These are phyloP conservation scores for Choricystis sp. DNA, from an alignment of 139 green algal genomes.

Conservation along the genomic window DNA sequence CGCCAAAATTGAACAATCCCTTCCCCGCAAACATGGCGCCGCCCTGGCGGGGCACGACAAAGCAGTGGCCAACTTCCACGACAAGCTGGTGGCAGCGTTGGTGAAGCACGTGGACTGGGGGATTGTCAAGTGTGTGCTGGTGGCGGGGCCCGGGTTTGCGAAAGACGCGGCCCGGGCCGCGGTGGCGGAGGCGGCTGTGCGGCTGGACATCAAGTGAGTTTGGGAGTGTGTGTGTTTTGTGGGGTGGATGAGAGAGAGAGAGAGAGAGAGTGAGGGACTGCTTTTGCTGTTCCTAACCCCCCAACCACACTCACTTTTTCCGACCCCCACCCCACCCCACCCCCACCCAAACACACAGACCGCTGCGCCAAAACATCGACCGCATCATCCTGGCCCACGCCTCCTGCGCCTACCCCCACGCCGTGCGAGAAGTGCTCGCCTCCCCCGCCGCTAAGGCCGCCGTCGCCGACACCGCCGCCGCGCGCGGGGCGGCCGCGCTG, in stretches of 20 bases:
- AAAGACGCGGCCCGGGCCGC: constrained; percentile 78
- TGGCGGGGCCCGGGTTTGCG: constrained; percentile 86
- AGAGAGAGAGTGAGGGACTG: no score
- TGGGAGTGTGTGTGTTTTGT: background rate
- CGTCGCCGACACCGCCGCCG: constrained; percentile 76
- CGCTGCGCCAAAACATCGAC: background rate
- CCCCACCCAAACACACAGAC: background rate
- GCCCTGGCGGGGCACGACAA: constrained; percentile 79
- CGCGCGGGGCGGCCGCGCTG: constrained; percentile 44
- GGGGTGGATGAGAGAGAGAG: no score
- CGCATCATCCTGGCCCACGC: constrained; percentile 31
- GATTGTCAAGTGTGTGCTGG: constrained; percentile 79
- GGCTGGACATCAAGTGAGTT: constrained; percentile 32
- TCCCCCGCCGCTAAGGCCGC: constrained; percentile 23
- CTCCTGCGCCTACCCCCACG: constrained; percentile 80
- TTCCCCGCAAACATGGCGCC: constrained; percentile 78
- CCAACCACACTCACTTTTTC: no score
- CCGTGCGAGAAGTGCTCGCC: constrained; percentile 62
- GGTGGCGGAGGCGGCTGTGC: constrained; percentile 46
- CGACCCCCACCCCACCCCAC: no score
- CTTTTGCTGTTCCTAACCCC: no score
- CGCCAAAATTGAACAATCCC: constrained; percentile 65
- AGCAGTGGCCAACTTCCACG: constrained; percentile 54
- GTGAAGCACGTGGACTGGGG: constrained; percentile 71
- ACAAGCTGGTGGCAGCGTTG: constrained; percentile 42